Conservation (phyloP, 768 basidiomycete genomes). For the Naganishia antarctica region DNA sequence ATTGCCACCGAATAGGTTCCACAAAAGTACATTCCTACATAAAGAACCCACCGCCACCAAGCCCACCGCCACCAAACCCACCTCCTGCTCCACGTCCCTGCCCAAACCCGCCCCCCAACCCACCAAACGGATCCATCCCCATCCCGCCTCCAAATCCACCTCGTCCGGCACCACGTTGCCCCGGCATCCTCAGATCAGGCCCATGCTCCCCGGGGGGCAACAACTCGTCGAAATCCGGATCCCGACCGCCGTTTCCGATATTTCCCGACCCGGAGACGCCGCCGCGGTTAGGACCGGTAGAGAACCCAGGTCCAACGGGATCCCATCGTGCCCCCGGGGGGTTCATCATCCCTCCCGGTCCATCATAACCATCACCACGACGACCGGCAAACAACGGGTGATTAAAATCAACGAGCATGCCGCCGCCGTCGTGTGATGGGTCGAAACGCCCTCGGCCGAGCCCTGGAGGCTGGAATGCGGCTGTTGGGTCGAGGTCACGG, state of each 20-base stretch:
- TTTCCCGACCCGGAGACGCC: constrained; percentile 35
- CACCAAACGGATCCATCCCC: neutral
- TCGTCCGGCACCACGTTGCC: constrained; percentile 1
- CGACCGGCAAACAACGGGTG: constrained; percentile 46
- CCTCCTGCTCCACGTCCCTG: neutral
- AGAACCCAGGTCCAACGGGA: constrained; percentile 43
- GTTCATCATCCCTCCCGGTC: constrained; percentile 45
- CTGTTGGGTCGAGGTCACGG: constrained; percentile 45
- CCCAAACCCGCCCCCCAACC: neutral
- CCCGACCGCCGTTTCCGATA: constrained; percentile 36
- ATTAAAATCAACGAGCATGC: constrained; percentile 46
- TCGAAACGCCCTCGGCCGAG: neutral
- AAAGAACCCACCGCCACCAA: neutral
- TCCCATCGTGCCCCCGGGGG: constrained; percentile 49
- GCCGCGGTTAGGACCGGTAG: constrained; percentile 21
- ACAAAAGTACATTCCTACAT: no score
- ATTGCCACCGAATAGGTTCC: no score
- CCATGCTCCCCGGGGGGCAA: constrained; percentile 46
- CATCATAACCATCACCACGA: constrained; percentile 31
- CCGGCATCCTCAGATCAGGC: constrained; percentile 40
- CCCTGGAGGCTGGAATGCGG: constrained; percentile 33
- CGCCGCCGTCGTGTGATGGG: constrained; percentile 35
- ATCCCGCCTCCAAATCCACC: constrained; percentile 9
- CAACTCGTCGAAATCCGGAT: constrained; percentile 43
- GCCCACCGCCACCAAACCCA: neutral